Conservation (phyloP, 2,329 filamentous ascomycete genomes). For the Aspergillus costaricaensis region DNA sequence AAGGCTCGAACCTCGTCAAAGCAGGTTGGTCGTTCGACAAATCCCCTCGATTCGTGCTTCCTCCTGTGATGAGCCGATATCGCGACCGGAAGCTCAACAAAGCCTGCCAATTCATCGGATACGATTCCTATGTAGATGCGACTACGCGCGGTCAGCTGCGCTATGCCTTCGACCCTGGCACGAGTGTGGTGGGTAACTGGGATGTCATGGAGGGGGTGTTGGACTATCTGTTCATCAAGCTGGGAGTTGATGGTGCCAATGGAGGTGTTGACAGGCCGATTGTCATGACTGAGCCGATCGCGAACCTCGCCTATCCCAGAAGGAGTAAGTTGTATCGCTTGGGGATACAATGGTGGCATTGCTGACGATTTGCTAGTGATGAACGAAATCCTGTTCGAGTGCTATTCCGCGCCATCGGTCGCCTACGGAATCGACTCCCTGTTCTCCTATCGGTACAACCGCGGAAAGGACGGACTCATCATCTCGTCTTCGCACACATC, state of each 20-base stretch:
- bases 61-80: slow-evolving; percentile 92
- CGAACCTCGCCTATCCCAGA: slow-evolving; percentile 83
- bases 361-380: slow-evolving; percentile 64
- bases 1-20: slow-evolving; percentile 84
- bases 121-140: slow-evolving; percentile 92
- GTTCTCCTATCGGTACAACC: slow-evolving; percentile 93
- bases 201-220: slow-evolving; percentile 94
- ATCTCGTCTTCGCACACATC: slow-evolving; percentile 91
- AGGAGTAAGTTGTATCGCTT: slow-evolving; percentile 64
- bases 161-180: slow-evolving; percentile 86
- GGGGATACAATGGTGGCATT: background rate
- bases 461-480: slow-evolving; percentile 81
- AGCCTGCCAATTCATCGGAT: slow-evolving; percentile 88
- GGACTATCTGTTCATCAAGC: slow-evolving; percentile 91
- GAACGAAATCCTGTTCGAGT: slow-evolving; percentile 97
- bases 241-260: slow-evolving; percentile 75
- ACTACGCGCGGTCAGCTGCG: slow-evolving; percentile 88
- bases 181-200: slow-evolving; percentile 93
- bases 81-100: slow-evolving; percentile 90
- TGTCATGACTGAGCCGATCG: slow-evolving; percentile 93
- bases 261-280: slow-evolving; percentile 81
- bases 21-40: slow-evolving; percentile 95
- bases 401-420: slow-evolving; percentile 85
- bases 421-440: slow-evolving; percentile 95
- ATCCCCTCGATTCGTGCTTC: slow-evolving; percentile 74